These are phyloP conservation scores for Vanderwaltozyma verrucispora DNA, from an alignment of 805 yeast species.

Conservation along the genomic window DNA sequence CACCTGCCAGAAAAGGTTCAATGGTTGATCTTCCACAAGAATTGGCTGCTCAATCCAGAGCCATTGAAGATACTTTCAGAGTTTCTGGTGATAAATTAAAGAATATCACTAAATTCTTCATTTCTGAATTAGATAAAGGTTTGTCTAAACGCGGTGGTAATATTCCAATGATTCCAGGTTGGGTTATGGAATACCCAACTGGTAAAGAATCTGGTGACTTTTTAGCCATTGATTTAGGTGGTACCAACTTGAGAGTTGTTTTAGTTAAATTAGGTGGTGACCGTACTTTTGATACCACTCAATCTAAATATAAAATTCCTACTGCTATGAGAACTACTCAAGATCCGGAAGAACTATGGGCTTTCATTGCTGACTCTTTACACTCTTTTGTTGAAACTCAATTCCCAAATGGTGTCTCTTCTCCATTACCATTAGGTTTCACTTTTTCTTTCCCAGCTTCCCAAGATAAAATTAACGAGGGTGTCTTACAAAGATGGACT, in stretches of 20 bases:
- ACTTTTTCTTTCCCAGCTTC: slow-evolving; percentile 89
- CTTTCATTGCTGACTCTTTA: slow-evolving; percentile 76
- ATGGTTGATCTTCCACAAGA: slow-evolving; percentile 34
- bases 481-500: slow-evolving; percentile 91
- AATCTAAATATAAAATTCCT: slow-evolving; percentile 79
- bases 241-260: slow-evolving; percentile 91
- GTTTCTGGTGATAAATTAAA: slow-evolving; percentile 51
- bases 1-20: slow-evolving; percentile 67
- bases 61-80: slow-evolving; percentile 51
- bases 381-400: slow-evolving; percentile 55
- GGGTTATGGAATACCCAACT: slow-evolving; percentile 91
- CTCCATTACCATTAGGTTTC: slow-evolving; percentile 74
- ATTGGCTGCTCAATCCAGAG: slow-evolving; percentile 40
- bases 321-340: slow-evolving; percentile 65
- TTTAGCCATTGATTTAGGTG: slow-evolving; percentile 93
- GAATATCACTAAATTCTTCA: slow-evolving; percentile 64
- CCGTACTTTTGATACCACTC: slow-evolving; percentile 74
- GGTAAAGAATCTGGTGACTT: slow-evolving; percentile 86
- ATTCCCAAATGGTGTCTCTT: slow-evolving; percentile 57
- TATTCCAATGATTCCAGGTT: slow-evolving; percentile 94
- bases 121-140: slow-evolving; percentile 73
- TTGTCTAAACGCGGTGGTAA: slow-evolving; percentile 65
- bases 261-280: slow-evolving; percentile 76
- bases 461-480: slow-evolving; percentile 75
- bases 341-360: slow-evolving; percentile 62